Base-by-base conservation (phyloP, 495 filamentous ascomycete species). In the Oidiodendron maius region DNA sequence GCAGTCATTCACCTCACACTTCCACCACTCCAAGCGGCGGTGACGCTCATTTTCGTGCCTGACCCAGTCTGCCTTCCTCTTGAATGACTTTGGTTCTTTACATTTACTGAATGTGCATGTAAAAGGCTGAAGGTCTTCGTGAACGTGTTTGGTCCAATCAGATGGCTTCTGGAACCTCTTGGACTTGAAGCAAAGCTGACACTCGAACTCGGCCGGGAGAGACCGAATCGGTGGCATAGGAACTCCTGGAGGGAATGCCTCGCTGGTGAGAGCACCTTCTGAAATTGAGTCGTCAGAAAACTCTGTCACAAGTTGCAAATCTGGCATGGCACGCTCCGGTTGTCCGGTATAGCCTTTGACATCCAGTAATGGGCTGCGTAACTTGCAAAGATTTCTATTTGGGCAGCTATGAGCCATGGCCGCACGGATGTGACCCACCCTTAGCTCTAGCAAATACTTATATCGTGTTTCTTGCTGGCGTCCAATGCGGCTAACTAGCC, bases 111-210 rank as follows among this genome's bases (percentile, higher is more conserved):
- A 96, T 0, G 89, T 97, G 66, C 91, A 97, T 8, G 89, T 95
- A 57, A 96, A 97, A 3, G 91, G 91, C 60, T 94, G 87, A 10
- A 96, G 80, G 61, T 97, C 91, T 63, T 97, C 91, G 59, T 95
- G 88, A 4, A 97, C 87, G 58, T 97, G 91, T 62, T 97, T 97
- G 12, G 91, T 94, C 91, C 91, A 97, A 66, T 97, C 91, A 0
- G 91, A 96, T 24, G 91, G 91, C 65, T 97, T 97, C 55, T 84
- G 78, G 61, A 95, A 89, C 52, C 84, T 90, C 66, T 95, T 95
- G 36, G 86, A 79, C 57, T 84, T 79, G 71, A 90, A 96, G 66
- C 91, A 96, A 17, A 96, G 70, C 24, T 87, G 82, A 54, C 91
- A 97, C 65, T 97, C 91, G 56, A 97, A 95, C 57, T 91, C 82